phyloP scores from a whole-genome alignment of 1,284 basidiomycete species.

The Ustilago bromivora region DNA sequence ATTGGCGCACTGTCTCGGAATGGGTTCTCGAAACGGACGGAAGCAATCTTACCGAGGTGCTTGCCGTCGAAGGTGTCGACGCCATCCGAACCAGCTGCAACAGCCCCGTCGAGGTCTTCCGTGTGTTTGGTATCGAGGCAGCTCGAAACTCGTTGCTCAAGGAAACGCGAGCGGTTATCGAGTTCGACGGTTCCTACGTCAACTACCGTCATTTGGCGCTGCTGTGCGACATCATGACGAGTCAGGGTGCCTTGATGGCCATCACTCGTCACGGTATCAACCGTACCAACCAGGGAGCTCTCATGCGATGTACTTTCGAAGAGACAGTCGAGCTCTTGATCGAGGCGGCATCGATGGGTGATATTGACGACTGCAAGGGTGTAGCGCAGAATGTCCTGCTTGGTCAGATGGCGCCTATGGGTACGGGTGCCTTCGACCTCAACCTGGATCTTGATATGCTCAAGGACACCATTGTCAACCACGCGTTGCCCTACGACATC shows the following conservation, averaged over 20 bases:
- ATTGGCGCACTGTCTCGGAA: conserved; percentile 73
- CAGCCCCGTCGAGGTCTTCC: conserved; percentile 94
- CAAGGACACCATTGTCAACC: conserved; percentile 98
- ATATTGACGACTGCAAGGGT: conserved; percentile 97
- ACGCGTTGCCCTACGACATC: conserved; percentile 79
- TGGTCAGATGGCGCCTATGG: conserved; percentile 92
- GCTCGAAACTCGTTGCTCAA: conserved; percentile 91
- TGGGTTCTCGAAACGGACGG: conserved; percentile 99
- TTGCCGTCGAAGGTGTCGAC: conserved; percentile 95
- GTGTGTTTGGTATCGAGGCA: conserved; percentile 98
- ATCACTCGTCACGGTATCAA: conserved; percentile 99
- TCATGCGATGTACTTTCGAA: conserved; percentile 99
- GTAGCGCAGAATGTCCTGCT: conserved; percentile 98
- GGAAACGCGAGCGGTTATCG: conserved; percentile 86
- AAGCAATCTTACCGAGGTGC: conserved; percentile 73
- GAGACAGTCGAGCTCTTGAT: conserved; percentile 99
- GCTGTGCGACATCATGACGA: conserved; percentile 98
- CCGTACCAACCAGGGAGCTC: conserved; percentile 79
- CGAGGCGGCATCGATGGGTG: conserved; percentile 97
- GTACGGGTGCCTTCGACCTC: conserved; percentile 83
- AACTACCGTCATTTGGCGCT: conserved; percentile 97
- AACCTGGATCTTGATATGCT: conserved; percentile 97
- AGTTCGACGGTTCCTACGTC: conserved; percentile 99
- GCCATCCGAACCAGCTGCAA: conserved; percentile 93
- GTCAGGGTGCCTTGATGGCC: conserved; percentile 93